Base-by-base conservation (phyloP, 106 monocot species). In the Phalaenopsis aphrodite region DNA sequence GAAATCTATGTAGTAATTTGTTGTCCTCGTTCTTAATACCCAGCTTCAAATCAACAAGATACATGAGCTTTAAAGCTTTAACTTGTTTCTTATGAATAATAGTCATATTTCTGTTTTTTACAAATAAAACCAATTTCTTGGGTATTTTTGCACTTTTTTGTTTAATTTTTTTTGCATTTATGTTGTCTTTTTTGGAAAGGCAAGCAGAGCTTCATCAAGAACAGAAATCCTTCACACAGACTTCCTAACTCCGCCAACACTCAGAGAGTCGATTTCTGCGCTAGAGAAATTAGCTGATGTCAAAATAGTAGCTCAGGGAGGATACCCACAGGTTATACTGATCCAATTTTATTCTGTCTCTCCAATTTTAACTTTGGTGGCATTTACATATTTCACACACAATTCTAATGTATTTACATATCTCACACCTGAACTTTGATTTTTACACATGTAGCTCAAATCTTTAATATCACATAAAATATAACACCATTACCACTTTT, bases 161-260 rank as follows among this genome's bases (percentile, higher is more conserved):
- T 71, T 5, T 14, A 71, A 41, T 2, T 12, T 41, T 41, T 1
- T 41, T 41, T 1, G 14, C 10, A 12, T 52, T 52, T 52, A 52
- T 52, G 52, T 2, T 52, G 52, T 52, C 52, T 14, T 49, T 58
- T 66, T 42, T 77, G 72, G 67, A 80, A 77, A 94, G 94, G 94
- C 89, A 79, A 84, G 79, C 80, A 79, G 94, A 61, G 98, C 89
- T 79, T 90, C 92, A 48, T 80, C 83, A 66, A 86, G 98, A 86
- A 92, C 91, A 82, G 88, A 88, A 41, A 86, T 93, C 80, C 81
- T 93, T 23, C 88, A 87, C 75, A 91, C 98, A 9, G 89, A 94
- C 80, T 99, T 99, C 82, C 83, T 99, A n/a, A 95, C 94, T 78
- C 98, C 98, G 73, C 87, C 88, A 72, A 78, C 91, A 46, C 43